Evolutionary conservation across 177 flowering plant species (phyloP), one percentile per base, ranked within the genome.

Genomic region (Vitis hybrid): DNA sequence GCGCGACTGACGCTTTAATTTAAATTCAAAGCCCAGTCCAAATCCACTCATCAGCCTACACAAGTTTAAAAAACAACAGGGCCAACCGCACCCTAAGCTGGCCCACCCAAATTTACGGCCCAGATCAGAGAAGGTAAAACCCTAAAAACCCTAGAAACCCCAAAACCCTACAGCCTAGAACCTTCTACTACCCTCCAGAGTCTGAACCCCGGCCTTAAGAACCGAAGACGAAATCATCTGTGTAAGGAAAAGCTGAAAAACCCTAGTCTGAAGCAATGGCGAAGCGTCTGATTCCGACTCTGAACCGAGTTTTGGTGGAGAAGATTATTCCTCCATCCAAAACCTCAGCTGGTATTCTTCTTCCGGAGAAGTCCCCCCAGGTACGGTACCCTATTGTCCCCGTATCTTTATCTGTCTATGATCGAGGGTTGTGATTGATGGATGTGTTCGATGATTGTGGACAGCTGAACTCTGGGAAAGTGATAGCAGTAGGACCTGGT

Each of bases 401-500:
- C 69, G 13, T 70, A 11, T 69, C 1, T 11, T 19, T 12, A 11
- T 56, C 44, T 60, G 13, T 18, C n/a, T 59, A 4, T 69, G 60
- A 38, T 38, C 44, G 0, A 38, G 6, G 44, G 44, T 7, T 38
- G 44, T 38, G 44, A 38, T 38, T 38, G 44, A 38, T 7, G 28
- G 28, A 24, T 24, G 28, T 24, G 28, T 24, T 24, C 28, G 8
- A 38, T 38, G 44, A 7, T 38, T 4, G 44, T 51, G 31, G 47
- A 33, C 83, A 87, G 91, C 80, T 82, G 71, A 88, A 87, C 78
- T 90, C 94, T 6, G 93, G 92, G 13, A 90, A 78, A 67, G 97
- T 91, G 71, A 77, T 91, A 11, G 90, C 92, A 6, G 91, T 90
- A 31, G 97, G 94, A 2, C 90, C 91, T 0, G 94, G 97, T 13